Base-by-base conservation (phyloP, 73 alveolate genomes). In the Tetrahymena elliotti region DNA sequence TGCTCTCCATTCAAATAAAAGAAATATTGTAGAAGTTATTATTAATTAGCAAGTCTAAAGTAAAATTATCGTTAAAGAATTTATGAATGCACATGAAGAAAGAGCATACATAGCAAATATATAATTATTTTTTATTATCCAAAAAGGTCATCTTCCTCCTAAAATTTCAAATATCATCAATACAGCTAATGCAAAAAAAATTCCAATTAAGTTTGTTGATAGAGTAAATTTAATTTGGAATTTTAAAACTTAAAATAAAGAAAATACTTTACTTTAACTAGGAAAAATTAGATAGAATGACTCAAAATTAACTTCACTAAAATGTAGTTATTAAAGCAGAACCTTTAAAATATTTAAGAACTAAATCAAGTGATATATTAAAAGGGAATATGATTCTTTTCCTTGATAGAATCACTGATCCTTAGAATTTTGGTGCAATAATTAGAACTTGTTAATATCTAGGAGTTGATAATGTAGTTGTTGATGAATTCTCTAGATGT, bases 401-500 rank as follows among this genome's bases (percentile, higher is more conserved):
- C 24, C 93, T 97, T 20, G 98, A 97, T 93, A 93, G 92, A 33
- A 95, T 97, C 27, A 95, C 97, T 10, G 98, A 97, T 84, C 99
- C 99, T 6, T 93, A 96, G 95, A 97, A 97, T 93, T 97, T 97
- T 93, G 99, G 98, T 12, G 95, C 98, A 39, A 96, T 97, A n/a
- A 83, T 97, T 11, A 93, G 99, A 53, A 88, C 97, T 3, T 94
- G 98, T 68, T 40, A 95, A 92, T 97, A 95, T 93, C 84, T 97
- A n/a, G 98, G 98, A 18, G 97, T 96, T 20, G 97, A 97, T 83
- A 97, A 97, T 22, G 96, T 97, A 68, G 84, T 97, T 24, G 97
- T 96, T 4, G 95, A 96, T 16, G 83, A 94, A 16, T 54, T 40
- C 27, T 94, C 96, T 22, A 88, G 97, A 35, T 97, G 98, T 83